Percentiles rank a stretch among this genome's conserved stretches.
These are phyloP conservation scores for Digitaria exilis DNA, from an alignment of 202 grass and related monocot genomes.

Conservation along the genomic window DNA sequence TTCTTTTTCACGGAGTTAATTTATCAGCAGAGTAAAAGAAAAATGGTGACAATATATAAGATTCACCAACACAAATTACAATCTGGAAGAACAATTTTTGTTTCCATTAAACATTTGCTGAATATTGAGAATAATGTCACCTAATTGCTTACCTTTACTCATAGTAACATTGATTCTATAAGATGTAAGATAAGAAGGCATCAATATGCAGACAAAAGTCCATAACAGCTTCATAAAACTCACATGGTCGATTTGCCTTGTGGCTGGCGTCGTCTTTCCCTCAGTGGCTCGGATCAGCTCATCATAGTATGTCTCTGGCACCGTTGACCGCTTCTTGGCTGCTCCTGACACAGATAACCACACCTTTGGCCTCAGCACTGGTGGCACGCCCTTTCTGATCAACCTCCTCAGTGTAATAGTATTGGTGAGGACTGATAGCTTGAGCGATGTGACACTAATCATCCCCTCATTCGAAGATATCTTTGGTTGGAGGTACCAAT, in stretches of 20 bases:
- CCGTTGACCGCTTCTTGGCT: slow-evolving; percentile 85
- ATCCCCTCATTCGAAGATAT: slow-evolving; percentile 71
- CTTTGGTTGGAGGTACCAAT: slow-evolving; percentile 87
- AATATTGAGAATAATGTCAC: not conserved
- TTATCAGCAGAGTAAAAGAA: not conserved
- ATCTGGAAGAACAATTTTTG: not conserved
- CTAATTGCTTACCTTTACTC: too few relatives aligned
- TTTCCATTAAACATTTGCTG: not conserved
- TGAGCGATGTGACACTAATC: slow-evolving; percentile 72
- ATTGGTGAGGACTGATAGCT: slow-evolving; percentile 80
- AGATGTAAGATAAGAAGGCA: not conserved
- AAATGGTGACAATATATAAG: not conserved
- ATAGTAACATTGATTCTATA: too few relatives aligned
- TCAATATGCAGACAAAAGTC: slow-evolving; percentile 13
- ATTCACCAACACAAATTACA: not conserved
- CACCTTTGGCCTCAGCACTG: slow-evolving; percentile 75
- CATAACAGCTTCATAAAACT: slow-evolving; percentile 41
- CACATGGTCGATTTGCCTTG: slow-evolving; percentile 93
- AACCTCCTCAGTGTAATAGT: slow-evolving; percentile 77
- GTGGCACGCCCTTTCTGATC: slow-evolving; percentile 83
- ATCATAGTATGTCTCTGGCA: slow-evolving; percentile 91
- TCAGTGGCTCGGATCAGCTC: slow-evolving; percentile 83
- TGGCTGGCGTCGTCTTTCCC: slow-evolving; percentile 81
- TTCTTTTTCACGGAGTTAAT: too few relatives aligned
- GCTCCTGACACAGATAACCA: slow-evolving; percentile 91